Evolutionary conservation across 2,329 filamentous ascomycete genomes (phyloP), one percentile per base, ranked within the genome.

Genomic region (Diaporthe citrichinensis): DNA sequence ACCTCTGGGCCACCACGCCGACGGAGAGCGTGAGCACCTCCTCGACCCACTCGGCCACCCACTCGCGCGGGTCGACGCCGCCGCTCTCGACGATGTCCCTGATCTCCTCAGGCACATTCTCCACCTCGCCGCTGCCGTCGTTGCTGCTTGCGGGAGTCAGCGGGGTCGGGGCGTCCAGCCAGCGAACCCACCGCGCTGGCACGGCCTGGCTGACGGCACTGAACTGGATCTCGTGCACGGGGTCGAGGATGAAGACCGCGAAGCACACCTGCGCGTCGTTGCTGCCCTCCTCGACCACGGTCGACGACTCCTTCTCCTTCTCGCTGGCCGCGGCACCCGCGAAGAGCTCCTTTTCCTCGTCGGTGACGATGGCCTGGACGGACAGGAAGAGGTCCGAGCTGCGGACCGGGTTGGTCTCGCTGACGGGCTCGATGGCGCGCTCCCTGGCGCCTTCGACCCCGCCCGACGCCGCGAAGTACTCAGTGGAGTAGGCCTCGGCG

Each of bases 31-130:
- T 92, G 44, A 99, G 88, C 0, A 92, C 87, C 86, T 98, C 96
- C 86, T 98, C 96, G 62, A 99, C 90, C 97, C 97, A 99, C 84
- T 98, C 97, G 4, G 96, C 94, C 51, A 98, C 94, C 97, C 97
- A 99, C 84, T 99, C 97, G 75, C 97, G 90, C 0, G 97, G 97
- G 81, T 99, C 97, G 2, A 98, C 95, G 62, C 90, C 91, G 12
- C 91, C 92, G 59, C 86, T 86, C 80, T 92, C 91, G 55, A 99
- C 91, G 78, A 98, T 98, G 78, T 96, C 94, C 31, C 91, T 89
- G 80, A 99, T 98, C 81, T 96, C 95, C 39, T 95, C 93, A 0
- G 97, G 96, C 46, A 96, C 84, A n/a, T 80, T 80, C 14, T 81
- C 79, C 20, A 81, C 78, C 28, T 80, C 81, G 6, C 71, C 82